phyloP scores from a whole-genome alignment of 169 alveolate species.

The Plasmodium vivax region DNA sequence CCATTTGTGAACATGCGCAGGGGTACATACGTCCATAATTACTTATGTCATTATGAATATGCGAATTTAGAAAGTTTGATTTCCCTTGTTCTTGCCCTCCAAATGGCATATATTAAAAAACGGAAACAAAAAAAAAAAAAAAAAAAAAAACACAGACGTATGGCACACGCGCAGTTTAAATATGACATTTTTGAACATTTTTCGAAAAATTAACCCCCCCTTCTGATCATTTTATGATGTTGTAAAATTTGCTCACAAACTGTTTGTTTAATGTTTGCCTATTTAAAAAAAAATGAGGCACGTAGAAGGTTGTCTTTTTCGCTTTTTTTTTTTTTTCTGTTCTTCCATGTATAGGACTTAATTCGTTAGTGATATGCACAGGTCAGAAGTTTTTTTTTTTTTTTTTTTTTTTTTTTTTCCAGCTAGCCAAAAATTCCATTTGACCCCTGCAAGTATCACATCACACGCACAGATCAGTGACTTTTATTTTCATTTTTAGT shows the following conservation, averaged over 20 bases:
- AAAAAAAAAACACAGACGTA: neutral
- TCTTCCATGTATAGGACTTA: neutral
- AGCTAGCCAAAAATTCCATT: slow-evolving; percentile 19
- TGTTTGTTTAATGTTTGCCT: neutral
- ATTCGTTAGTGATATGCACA: neutral
- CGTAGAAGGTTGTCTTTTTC: neutral
- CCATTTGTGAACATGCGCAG: neutral
- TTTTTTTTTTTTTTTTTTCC: slow-evolving; percentile 14
- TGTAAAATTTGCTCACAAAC: neutral
- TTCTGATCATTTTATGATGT: neutral
- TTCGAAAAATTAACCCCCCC: neutral
- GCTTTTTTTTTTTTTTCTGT: neutral
- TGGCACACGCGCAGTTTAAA: neutral
- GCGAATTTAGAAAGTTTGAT: neutral
- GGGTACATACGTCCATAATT: neutral
- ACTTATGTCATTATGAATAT: neutral
- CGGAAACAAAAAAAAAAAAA: neutral
- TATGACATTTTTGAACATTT: neutral
- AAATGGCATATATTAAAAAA: neutral
- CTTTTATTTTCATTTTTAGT: slow-evolving; percentile 2
- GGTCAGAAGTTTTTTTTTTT: neutral
- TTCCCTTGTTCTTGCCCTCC: neutral
- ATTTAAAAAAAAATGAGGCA: neutral
- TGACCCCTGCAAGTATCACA: neutral
- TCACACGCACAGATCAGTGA: slow-evolving; percentile 1